Evolutionary conservation across 176 grass and related monocot species (phyloP).

Genomic region (Paspalum vaginatum): DNA sequence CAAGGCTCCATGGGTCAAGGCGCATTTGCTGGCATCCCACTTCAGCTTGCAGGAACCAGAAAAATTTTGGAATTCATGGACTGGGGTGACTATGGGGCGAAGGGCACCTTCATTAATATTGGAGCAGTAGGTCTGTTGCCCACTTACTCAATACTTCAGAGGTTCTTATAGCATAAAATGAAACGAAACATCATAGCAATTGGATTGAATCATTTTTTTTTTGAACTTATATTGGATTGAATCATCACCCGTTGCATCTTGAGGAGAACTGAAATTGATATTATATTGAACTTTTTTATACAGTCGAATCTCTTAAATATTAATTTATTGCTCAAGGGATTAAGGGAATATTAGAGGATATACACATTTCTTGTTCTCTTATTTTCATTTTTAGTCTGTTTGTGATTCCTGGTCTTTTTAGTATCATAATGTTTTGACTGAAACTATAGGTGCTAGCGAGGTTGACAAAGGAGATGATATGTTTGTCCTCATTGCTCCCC

Average conservation of each 20-base stretch:
- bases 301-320: slow-evolving; percentile 7
- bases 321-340: slow-evolving; percentile 11
- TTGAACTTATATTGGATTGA: not conserved
- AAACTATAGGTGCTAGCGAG: slow-evolving; percentile 64
- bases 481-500: slow-evolving; percentile 92
- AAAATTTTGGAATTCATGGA: slow-evolving; percentile 98
- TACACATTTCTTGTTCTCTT: not conserved
- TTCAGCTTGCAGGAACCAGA: slow-evolving; percentile 94
- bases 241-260: not conserved
- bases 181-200: not conserved
- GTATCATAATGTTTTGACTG: not conserved
- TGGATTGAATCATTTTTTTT: slow-evolving; percentile 2
- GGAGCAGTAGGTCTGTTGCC: slow-evolving; percentile 75
- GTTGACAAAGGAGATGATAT: slow-evolving; percentile 97
- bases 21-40: slow-evolving; percentile 89
- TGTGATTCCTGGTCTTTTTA: not conserved
- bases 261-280: slow-evolving; percentile 17
- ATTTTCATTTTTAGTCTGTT: not conserved
- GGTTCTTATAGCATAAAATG: not conserved
- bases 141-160: slow-evolving; percentile 8
- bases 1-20: slow-evolving; percentile 99
- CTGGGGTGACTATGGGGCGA: slow-evolving; percentile 87
- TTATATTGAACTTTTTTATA: not conserved
- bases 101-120: slow-evolving; percentile 85
- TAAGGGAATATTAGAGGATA: not conserved